Conservation (phyloP, 345 rosid species). For the Sisymbrium altissimum region DNA sequence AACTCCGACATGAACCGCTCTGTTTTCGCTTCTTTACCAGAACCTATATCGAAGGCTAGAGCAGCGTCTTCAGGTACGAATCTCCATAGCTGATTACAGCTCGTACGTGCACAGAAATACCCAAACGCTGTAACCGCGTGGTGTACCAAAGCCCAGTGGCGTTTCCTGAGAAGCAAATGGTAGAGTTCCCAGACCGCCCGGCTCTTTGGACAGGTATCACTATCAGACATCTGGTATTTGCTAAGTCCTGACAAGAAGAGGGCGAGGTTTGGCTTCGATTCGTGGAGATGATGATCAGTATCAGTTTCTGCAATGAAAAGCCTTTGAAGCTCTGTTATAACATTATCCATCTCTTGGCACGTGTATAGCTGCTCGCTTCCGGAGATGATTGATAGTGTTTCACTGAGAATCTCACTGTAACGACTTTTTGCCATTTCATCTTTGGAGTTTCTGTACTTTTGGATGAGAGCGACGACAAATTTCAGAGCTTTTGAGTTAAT, state of each 20-base stretch:
- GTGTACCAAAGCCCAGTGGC: slow-evolving; percentile 81
- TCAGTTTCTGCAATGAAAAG: slow-evolving; percentile 49
- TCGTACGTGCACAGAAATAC: slow-evolving; percentile 72
- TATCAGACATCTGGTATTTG: slow-evolving; percentile 56
- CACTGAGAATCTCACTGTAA: slow-evolving; percentile 50
- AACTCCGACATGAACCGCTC: slow-evolving; percentile 75
- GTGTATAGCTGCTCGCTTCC: slow-evolving; percentile 48
- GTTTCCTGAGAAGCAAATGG: slow-evolving; percentile 69
- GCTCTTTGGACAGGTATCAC: slow-evolving; percentile 59
- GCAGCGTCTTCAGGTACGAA: slow-evolving; percentile 84
- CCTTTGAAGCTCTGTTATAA: slow-evolving; percentile 61
- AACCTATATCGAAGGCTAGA: slow-evolving; percentile 58
- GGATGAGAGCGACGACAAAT: slow-evolving; percentile 44
- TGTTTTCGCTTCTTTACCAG: slow-evolving; percentile 57
- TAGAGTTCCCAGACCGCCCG: slow-evolving; percentile 70
- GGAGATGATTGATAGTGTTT: slow-evolving; percentile 50
- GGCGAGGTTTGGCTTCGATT: slow-evolving; percentile 63
- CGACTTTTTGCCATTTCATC: slow-evolving; percentile 34
- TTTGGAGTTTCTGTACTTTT: slow-evolving; percentile 36
- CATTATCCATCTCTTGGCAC: slow-evolving; percentile 58
- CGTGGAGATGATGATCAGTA: slow-evolving; percentile 23
- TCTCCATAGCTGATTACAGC: slow-evolving; percentile 82
- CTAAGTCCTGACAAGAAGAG: slow-evolving; percentile 71
- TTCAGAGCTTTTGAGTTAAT: slow-evolving; percentile 60
- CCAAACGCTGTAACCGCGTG: slow-evolving; percentile 74